phyloP scores from a whole-genome alignment of 2,329 filamentous ascomycete species.

The Akanthomyces lecanii region DNA sequence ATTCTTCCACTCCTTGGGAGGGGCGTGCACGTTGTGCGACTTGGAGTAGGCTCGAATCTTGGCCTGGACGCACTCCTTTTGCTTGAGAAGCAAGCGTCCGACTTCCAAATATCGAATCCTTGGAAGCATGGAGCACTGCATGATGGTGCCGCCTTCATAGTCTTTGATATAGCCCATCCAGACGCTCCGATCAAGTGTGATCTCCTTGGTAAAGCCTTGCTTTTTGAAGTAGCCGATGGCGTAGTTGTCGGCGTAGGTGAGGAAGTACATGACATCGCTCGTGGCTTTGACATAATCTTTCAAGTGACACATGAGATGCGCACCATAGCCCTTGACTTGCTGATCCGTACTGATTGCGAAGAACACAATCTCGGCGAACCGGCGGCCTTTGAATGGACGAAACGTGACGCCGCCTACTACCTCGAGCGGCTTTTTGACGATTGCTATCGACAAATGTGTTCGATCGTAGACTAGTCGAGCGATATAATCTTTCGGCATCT shows the following conservation, averaged over 20 bases:
- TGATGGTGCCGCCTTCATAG: slow-evolving; percentile 97
- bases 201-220: slow-evolving; percentile 98
- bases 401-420: slow-evolving; percentile 98
- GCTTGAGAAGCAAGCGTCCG: slow-evolving; percentile 91
- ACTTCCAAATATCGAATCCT: slow-evolving; percentile 90
- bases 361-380: slow-evolving; percentile 98
- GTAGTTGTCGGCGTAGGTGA: slow-evolving; percentile 98
- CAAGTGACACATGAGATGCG: slow-evolving; percentile 94
- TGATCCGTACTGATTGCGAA: slow-evolving; percentile 97
- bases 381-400: slow-evolving; percentile 83
- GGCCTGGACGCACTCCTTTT: slow-evolving; percentile 90
- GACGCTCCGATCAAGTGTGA: slow-evolving; percentile 79
- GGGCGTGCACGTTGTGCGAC: slow-evolving; percentile 79
- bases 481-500: slow-evolving; percentile 99
- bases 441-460: slow-evolving; percentile 92
- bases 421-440: slow-evolving; percentile 92
- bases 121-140: slow-evolving; percentile 98
- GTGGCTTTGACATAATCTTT: slow-evolving; percentile 99
- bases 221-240: slow-evolving; percentile 99
- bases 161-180: slow-evolving; percentile 99
- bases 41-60: slow-evolving; percentile 92
- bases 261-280: slow-evolving; percentile 94
- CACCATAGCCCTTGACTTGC: slow-evolving; percentile 97
- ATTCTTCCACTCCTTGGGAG: slow-evolving; percentile 81
- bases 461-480: slow-evolving; percentile 95